Percentiles rank a stretch among this genome's conserved stretches.
Evolutionary conservation across 129 eudicot genomes (phyloP).

Genomic region (Sambucus nigra): DNA sequence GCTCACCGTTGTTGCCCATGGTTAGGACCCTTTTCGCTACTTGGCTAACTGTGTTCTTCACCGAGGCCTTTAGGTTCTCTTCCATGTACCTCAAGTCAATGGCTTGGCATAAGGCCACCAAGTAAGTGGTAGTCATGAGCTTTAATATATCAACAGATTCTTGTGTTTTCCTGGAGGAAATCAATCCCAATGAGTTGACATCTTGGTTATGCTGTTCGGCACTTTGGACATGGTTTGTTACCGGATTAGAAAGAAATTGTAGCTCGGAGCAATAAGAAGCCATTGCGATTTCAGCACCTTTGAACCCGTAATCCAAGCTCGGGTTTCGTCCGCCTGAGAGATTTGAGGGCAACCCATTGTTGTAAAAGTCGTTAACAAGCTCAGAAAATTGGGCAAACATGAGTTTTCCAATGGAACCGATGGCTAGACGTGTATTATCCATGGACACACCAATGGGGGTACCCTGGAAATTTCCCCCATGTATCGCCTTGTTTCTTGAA

Average conservation of each 20-base stretch:
- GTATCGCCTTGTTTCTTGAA: conserved; percentile 58
- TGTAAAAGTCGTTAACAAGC: conserved; percentile 60
- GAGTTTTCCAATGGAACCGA: conserved; percentile 57
- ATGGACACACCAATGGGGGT: conserved; percentile 73
- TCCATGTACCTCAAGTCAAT: conserved; percentile 59
- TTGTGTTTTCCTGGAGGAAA: conserved; percentile 51
- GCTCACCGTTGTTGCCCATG: conserved; percentile 32
- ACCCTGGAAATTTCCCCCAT: conserved; percentile 70
- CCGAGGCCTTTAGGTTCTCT: conserved; percentile 42
- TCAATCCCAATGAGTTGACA: conserved; percentile 59
- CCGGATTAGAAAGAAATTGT: conserved; percentile 59
- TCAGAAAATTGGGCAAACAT: conserved; percentile 59
- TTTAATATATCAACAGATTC: conserved; percentile 52
- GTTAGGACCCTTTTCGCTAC: conserved; percentile 44
- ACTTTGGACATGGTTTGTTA: conserved; percentile 62
- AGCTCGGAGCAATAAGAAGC: conserved; percentile 68
- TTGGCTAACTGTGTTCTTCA: conserved; percentile 42
- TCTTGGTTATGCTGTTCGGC: conserved; percentile 74
- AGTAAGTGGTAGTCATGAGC: conserved; percentile 55
- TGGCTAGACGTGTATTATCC: conserved; percentile 56
- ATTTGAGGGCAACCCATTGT: conserved; percentile 62
- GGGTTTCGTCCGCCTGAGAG: conserved; percentile 60
- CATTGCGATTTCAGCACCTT: conserved; percentile 72
- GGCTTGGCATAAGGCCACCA: conserved; percentile 69
- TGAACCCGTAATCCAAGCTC: conserved; percentile 64